These are phyloP conservation scores for Anthoceros angustus DNA, from an alignment of 225 moss, liverwort and hornwort species.

Conservation along the genomic window DNA sequence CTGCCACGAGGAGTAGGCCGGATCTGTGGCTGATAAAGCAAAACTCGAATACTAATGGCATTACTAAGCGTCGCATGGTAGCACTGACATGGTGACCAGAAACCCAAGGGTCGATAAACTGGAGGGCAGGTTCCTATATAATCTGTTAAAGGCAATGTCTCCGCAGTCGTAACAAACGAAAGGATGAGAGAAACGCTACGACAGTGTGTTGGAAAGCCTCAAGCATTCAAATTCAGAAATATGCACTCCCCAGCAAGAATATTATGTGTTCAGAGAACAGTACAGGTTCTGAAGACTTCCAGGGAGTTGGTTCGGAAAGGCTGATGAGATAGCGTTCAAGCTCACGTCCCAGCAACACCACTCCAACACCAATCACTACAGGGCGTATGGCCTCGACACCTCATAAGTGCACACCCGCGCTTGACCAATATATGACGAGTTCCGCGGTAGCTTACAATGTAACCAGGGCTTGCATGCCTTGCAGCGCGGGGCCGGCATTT, in stretches of 20 bases:
- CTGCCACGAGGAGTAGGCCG: slow-evolving; percentile 11
- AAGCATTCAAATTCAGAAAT: too few relatives aligned
- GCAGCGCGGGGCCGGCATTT: background rate
- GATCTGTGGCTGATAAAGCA: background rate
- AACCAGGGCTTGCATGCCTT: background rate
- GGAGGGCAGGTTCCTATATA: background rate
- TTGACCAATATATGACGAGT: background rate
- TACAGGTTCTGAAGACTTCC: background rate
- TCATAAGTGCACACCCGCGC: background rate
- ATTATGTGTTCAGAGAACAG: background rate
- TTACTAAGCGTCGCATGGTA: background rate
- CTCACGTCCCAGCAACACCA: background rate
- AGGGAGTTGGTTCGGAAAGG: background rate
- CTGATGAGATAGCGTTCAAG: background rate
- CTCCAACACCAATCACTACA: too few relatives aligned
- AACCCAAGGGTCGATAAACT: background rate
- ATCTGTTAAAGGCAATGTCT: background rate
- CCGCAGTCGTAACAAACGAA: background rate
- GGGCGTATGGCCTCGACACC: too few relatives aligned
- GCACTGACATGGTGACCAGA: background rate
- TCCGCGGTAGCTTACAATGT: background rate
- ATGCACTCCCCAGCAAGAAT: too few relatives aligned
- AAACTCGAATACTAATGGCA: background rate
- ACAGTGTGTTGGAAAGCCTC: too few relatives aligned
- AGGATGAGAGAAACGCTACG: too few relatives aligned